Base-by-base conservation (phyloP, 177 flowering plant genomes). In the Vitis hybrid region DNA sequence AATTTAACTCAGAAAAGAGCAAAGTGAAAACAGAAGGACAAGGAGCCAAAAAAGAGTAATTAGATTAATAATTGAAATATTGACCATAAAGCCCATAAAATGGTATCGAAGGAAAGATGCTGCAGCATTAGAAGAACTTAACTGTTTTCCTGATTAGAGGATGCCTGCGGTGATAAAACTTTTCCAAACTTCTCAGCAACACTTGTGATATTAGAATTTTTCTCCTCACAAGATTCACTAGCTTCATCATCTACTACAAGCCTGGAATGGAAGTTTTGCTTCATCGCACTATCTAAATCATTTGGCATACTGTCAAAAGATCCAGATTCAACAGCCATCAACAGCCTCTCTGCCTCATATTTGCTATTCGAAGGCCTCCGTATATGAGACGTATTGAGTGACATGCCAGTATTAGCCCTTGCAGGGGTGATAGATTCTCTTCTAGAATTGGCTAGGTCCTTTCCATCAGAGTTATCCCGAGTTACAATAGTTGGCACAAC, bases 401-500 rank as follows among this genome's bases (percentile, higher is more conserved):
- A 67, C 76, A 70, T 74, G 39, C 80, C 84, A 72, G 80, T 77
- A 56, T 72, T 82, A 45, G 76, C 71, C 76, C 71, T 86, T 50
- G 80, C 82, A 62, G 81, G 48, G 33, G 81, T 67, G 59, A 81
- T 51, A 39, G 87, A 74, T 78, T 86, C 92, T 76, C 79, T 85
- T 77, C 79, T 75, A 64, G 82, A 71, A 31, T 69, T 74, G 22
- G 75, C 60, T 10, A 74, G 26, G 15, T 73, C 76, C 75, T 84
- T 89, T 61, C 72, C 84, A 60, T 66, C 80, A 62, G 88, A 72
- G 74, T 68, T 79, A 56, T 80, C 88, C 70, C 88, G 84, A 60
- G 88, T 90, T 59, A 88, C 91, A 77, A 85, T 31, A n/a, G 53
- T 78, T 64, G 94, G 95, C 56, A 76, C 79, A 62, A 82, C 52